These are phyloP conservation scores for Flueggea neowawraea DNA, from an alignment of 441 rosid species.

Conservation along the genomic window DNA sequence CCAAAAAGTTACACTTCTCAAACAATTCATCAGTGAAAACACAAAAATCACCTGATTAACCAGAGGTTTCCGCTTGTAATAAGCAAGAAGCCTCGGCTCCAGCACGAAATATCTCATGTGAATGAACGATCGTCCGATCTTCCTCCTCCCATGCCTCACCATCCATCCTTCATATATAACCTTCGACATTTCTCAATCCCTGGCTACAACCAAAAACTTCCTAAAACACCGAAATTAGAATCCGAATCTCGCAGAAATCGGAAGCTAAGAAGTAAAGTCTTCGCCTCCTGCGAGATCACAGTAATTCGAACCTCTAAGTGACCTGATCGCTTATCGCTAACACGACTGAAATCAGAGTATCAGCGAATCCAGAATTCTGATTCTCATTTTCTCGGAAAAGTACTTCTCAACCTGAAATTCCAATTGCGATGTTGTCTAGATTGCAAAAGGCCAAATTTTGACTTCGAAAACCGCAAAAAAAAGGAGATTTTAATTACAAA, in stretches of 20 bases:
- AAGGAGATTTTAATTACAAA: no score
- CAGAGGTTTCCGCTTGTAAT: slow-evolving; percentile 96
- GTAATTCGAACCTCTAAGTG: slow-evolving; percentile 11
- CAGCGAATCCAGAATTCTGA: slow-evolving; percentile 9
- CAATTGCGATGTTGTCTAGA: slow-evolving; percentile 5
- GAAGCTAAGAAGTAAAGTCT: slow-evolving; percentile 23
- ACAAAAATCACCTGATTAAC: slow-evolving; percentile 64
- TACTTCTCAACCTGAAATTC: slow-evolving; percentile 6
- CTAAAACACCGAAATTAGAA: no score
- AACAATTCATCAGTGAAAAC: background rate
- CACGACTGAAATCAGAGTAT: slow-evolving; percentile 11
- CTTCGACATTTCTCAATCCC: slow-evolving; percentile 53
- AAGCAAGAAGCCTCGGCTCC: slow-evolving; percentile 88
- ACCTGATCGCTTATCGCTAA: slow-evolving; percentile 27
- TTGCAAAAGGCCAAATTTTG: background rate
- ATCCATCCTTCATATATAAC: slow-evolving; percentile 97
- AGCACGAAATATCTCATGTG: slow-evolving; percentile 97
- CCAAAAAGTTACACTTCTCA: background rate
- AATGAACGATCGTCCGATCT: slow-evolving; percentile 94
- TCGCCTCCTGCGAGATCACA: slow-evolving; percentile 42
- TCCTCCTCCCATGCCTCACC: slow-evolving; percentile 97
- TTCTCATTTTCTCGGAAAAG: slow-evolving; percentile 7
- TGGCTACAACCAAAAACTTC: no score
- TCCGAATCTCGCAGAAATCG: slow-evolving; percentile 21
- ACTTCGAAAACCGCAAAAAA: no score